Conservation (phyloP, 164 flowering plant species). For the Sextonia rubra region DNA sequence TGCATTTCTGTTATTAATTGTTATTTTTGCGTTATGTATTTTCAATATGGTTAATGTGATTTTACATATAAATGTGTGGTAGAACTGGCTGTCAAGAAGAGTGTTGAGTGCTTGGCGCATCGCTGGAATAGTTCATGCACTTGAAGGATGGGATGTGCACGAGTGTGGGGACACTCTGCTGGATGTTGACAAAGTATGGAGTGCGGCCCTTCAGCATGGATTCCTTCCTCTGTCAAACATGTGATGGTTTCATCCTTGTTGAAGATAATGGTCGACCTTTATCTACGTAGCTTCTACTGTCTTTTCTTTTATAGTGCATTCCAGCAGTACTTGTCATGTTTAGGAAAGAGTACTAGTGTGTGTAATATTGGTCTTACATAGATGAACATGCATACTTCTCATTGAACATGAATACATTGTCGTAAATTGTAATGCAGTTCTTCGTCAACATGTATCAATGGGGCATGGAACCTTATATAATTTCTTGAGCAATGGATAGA, state of each 20-base stretch:
- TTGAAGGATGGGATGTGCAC: conserved; percentile 45
- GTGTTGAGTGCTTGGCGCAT: conserved; percentile 54
- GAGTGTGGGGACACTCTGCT: conserved; percentile 34
- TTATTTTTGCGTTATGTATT: not conserved
- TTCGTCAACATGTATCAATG: no score
- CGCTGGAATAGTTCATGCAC: conserved; percentile 38
- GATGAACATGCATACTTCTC: not conserved
- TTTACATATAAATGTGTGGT: not conserved
- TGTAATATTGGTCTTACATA: not conserved
- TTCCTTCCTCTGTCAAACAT: conserved; percentile 13
- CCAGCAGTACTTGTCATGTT: not conserved
- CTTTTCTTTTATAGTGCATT: not conserved
- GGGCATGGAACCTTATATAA: no score
- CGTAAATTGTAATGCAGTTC: no score
- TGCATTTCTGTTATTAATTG: not conserved
- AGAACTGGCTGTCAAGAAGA: conserved; percentile 54
- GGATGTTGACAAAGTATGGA: conserved; percentile 32
- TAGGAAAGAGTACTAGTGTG: not conserved
- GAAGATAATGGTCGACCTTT: not conserved
- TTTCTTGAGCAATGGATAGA: no score
- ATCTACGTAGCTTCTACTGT: not conserved
- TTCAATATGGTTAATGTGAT: not conserved
- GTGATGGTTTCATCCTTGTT: not conserved
- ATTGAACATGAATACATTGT: no score
- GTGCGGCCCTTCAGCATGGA: conserved; percentile 35